Evolutionary conservation across 345 rosid genomes (phyloP), one percentile per base, ranked within the genome.

Genomic region (Eucalyptus tenuipes): DNA sequence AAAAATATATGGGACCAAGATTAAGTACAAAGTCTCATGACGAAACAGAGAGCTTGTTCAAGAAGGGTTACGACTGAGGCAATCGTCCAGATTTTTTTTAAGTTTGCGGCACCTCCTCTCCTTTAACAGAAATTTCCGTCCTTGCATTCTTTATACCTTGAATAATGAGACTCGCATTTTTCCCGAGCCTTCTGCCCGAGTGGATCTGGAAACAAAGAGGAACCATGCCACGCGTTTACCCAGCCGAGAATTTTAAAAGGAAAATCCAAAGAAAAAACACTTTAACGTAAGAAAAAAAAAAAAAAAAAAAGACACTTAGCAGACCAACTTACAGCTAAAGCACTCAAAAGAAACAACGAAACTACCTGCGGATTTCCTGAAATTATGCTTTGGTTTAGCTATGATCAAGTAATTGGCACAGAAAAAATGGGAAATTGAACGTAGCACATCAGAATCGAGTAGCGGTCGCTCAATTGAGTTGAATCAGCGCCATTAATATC

Each of bases 91-190:
- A n/a, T n/a, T n/a, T n/a, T n/a, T n/a, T n/a, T n/a, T n/a, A n/a
- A n/a, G n/a, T n/a, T n/a, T n/a, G n/a, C n/a, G n/a, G n/a, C n/a
- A n/a, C n/a, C n/a, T n/a, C n/a, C n/a, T n/a, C n/a, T n/a, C n/a
- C n/a, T n/a, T n/a, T n/a, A n/a, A n/a, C n/a, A n/a, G n/a, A n/a
- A n/a, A n/a, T n/a, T n/a, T n/a, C n/a, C n/a, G n/a, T n/a, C n/a
- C n/a, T n/a, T n/a, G 89, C 99, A 96, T 89, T 97, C 90, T 18
- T 98, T 97, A 75, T 94, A 95, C 87, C 94, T 96, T 7, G 96
- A 92, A 53, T 97, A 92, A 90, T 89, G 94, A 13, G 91, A 89
- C 20, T 5, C 9, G 17, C 18, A 29, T 29, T 29, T 5, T 4
- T 61, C 2, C 11, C 94, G 89, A 13, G 99, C 99, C 90, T 94